These are phyloP conservation scores for Heterobasidion irregulare DNA, from an alignment of 1,284 basidiomycete genomes.

Conservation along the genomic window DNA sequence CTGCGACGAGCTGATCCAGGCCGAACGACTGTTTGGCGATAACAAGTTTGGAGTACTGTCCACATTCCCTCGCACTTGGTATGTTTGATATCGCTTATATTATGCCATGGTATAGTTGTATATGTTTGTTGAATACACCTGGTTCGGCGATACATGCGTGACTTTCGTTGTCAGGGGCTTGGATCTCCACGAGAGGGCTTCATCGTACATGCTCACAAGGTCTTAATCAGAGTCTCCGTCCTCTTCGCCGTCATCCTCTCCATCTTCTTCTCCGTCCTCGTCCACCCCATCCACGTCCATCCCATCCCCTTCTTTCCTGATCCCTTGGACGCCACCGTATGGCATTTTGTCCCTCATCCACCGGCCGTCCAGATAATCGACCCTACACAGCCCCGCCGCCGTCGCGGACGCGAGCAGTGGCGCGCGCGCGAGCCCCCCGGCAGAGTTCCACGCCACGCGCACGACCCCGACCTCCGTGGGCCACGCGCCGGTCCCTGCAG, in stretches of 20 bases:
- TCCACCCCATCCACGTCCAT: slow-evolving; percentile 28
- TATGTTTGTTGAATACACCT: too few species aligned
- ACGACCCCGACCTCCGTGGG: slow-evolving; percentile 67
- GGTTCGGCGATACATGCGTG: too few species aligned
- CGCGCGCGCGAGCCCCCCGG: slow-evolving; percentile 57
- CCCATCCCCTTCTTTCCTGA: slow-evolving; percentile 27
- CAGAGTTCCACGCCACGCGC: slow-evolving; percentile 73
- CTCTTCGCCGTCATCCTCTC: slow-evolving; percentile 24
- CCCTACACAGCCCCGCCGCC: slow-evolving; percentile 75
- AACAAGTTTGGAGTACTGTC: background rate
- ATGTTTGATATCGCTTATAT: too few species aligned
- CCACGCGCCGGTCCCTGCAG: slow-evolving; percentile 60
- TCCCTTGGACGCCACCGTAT: slow-evolving; percentile 43
- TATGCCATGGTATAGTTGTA: too few species aligned
- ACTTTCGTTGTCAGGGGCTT: too few species aligned
- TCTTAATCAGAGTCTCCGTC: slow-evolving; percentile 6
- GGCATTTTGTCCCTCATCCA: slow-evolving; percentile 57
- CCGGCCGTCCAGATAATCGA: slow-evolving; percentile 69
- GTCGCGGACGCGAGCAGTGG: slow-evolving; percentile 71
- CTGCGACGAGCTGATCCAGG: background rate
- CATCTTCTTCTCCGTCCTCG: slow-evolving; percentile 25
- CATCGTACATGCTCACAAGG: background rate
- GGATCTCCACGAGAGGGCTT: background rate
- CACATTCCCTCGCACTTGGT: too few species aligned
- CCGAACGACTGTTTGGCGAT: background rate